Evolutionary conservation across 805 yeast genomes (phyloP).

Genomic region (Diddensiella caesifluorescens): DNA sequence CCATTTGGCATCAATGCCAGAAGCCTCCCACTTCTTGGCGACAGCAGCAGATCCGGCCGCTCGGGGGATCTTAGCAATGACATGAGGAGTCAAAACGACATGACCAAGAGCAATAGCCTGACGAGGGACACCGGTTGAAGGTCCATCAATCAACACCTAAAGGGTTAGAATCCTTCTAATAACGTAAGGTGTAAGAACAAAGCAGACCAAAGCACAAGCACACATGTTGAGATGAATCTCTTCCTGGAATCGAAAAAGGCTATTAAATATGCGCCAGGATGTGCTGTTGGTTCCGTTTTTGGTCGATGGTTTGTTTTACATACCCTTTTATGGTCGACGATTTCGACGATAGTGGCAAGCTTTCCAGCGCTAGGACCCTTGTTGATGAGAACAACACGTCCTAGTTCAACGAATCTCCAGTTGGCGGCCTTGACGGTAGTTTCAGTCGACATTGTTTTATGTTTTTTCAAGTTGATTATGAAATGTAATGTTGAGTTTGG

Average conservation of each 20-base stretch:
- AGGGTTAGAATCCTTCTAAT: constrained; percentile 27
- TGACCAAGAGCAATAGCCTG: constrained; percentile 84
- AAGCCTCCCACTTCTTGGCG: constrained; percentile 88
- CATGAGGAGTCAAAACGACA: constrained; percentile 89
- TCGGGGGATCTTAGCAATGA: constrained; percentile 82
- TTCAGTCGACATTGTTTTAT: constrained; percentile 1
- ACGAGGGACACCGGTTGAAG: constrained; percentile 81
- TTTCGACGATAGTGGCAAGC: constrained; percentile 96
- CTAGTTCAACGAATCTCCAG: constrained; percentile 99
- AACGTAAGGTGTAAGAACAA: neutral
- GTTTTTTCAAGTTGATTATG: constrained; percentile 2
- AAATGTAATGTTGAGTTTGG: neutral
- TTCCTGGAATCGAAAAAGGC: no score
- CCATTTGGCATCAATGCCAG: constrained; percentile 88
- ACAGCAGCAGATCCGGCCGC: constrained; percentile 86
- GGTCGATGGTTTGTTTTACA: constrained; percentile 28
- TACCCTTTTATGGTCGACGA: constrained; percentile 99
- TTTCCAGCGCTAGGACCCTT: constrained; percentile 67
- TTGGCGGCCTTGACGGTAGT: constrained; percentile 82
- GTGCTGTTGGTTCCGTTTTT: no score
- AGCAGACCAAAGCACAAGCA: neutral
- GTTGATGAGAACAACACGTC: constrained; percentile 94
- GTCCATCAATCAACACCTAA: constrained; percentile 93
- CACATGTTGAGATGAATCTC: no score
- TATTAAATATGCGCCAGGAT: no score